Conservation (phyloP, 1,284 basidiomycete genomes). For the Irpex sp. region DNA sequence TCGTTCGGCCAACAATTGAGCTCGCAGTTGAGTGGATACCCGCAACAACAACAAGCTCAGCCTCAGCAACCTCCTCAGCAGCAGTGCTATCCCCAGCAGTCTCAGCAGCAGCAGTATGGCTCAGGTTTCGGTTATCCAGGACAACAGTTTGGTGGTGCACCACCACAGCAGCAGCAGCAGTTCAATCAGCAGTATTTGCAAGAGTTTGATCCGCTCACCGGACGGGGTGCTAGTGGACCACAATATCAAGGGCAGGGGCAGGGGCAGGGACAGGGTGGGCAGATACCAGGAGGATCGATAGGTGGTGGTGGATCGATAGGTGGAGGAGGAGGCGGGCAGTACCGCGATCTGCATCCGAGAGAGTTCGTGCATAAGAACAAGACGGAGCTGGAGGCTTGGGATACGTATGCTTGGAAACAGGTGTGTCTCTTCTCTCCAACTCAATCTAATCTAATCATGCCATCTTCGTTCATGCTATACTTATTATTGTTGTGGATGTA, state of each 20-base stretch:
- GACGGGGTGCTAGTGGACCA: no score
- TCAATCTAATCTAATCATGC: no score
- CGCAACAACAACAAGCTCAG: constrained; percentile 13
- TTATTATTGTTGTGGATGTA: neutral
- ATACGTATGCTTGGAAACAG: constrained; percentile 35
- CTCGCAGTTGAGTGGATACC: constrained; percentile 23
- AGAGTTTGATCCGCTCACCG: constrained; percentile 33
- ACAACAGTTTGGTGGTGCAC: neutral
- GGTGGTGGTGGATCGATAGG: constrained; percentile 1
- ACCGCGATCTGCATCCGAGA: constrained; percentile 29
- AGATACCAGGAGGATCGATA: neutral
- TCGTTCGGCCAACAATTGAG: constrained; percentile 32
- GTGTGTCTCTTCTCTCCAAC: constrained; percentile 11
- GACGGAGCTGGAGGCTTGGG: constrained; percentile 35
- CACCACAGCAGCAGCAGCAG: constrained; percentile 22
- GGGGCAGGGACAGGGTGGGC: constrained; percentile 9
- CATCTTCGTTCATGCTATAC: neutral
- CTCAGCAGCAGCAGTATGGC: constrained; percentile 20
- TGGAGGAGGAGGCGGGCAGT: constrained; percentile 11
- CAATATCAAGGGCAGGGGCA: neutral
- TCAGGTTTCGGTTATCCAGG: neutral
- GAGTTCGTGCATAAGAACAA: constrained; percentile 34
- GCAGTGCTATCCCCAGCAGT: constrained; percentile 20
- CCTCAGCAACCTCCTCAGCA: constrained; percentile 20
- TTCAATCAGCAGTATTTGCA: constrained; percentile 22